Evolutionary conservation across 192 early-diverging fungal genomes (phyloP).

Genomic region (Rhizophagus sp.): DNA sequence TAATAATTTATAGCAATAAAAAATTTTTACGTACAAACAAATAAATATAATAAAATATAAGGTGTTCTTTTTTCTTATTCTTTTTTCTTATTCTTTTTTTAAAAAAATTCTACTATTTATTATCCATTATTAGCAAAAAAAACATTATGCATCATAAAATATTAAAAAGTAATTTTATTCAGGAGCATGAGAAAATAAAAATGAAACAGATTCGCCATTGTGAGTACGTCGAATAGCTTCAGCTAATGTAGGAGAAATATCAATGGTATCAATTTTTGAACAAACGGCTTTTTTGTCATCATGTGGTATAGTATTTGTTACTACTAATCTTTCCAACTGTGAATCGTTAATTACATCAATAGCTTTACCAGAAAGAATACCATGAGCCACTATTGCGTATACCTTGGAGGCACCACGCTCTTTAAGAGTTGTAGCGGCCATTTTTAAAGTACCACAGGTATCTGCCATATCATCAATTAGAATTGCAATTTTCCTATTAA

Average conservation of each 20-base stretch:
- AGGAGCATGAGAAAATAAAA: conserved; percentile 65
- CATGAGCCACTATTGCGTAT: conserved; percentile 97
- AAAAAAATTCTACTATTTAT: no score
- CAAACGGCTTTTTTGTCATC: conserved; percentile 77
- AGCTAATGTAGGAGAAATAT: conserved; percentile 76
- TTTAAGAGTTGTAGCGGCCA: conserved; percentile 85
- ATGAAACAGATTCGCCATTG: conserved; percentile 91
- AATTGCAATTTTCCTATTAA: conserved; percentile 86
- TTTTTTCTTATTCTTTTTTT: no score
- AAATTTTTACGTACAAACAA: no score
- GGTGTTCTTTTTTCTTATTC: no score
- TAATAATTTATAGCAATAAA: no score
- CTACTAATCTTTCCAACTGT: conserved; percentile 71
- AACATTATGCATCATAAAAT: neutral
- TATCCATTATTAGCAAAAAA: neutral
- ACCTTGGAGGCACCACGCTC: conserved; percentile 90
- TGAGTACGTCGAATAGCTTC: conserved; percentile 94
- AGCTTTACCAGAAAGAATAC: conserved; percentile 90
- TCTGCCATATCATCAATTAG: conserved; percentile 98
- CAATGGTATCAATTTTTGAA: conserved; percentile 80
- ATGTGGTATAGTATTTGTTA: conserved; percentile 83
- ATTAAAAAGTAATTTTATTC: conserved; percentile 5
- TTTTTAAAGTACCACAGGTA: conserved; percentile 88
- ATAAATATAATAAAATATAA: no score
- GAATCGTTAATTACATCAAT: conserved; percentile 84